Evolutionary conservation across 805 yeast species (phyloP), one percentile per base, ranked within the genome.

Genomic region (Pichia rugopelliculosa): DNA sequence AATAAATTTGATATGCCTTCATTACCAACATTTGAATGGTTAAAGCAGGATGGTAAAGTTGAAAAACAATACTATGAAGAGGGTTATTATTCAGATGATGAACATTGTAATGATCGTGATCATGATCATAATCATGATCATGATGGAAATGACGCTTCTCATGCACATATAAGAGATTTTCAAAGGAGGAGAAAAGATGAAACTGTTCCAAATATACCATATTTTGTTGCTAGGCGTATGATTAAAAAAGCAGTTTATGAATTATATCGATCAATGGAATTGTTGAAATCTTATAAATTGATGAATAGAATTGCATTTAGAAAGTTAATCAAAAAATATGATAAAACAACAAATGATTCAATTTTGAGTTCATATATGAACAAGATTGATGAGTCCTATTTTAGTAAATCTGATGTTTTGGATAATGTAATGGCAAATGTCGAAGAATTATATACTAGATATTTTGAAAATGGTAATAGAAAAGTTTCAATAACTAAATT

Each of bases 321-420:
- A 45, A 93, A 93, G 59, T 81, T 93, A 58, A 73, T 88, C 49
- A 93, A 93, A 60, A 93, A 93, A 63, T 90, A 79, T 61, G 99
- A 93, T 65, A 93, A 93, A 59, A 73, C 82, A 5, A 73, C 82
- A 2, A 60, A 69, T 12, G 68, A 77, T 10, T 55, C 68, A 1
- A 54, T 74, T 4, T 69, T 78, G 12, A 62, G 67, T 0, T 52
- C 61, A 3, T 87, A 79, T 59, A 73, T 82, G 79, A 71, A 70
- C 20, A 77, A 75, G 46, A 74, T 86, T 7, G 80, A 81, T 51
- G 55, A 60, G 3, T 63, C 80, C n/a, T 73, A 79, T 55, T 82
- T 85, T 59, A 73, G 76, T 26, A 71, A 79, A 6, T 79, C 87
- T 53, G 86, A 79, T 48, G 73, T 77, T 8, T 59, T 86, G n/a